A percentile compares a stretch with the other conserved stretches of the same genome.
Conservation (phyloP, 148 eudicot species). For the Amaranthus cruentus region DNA sequence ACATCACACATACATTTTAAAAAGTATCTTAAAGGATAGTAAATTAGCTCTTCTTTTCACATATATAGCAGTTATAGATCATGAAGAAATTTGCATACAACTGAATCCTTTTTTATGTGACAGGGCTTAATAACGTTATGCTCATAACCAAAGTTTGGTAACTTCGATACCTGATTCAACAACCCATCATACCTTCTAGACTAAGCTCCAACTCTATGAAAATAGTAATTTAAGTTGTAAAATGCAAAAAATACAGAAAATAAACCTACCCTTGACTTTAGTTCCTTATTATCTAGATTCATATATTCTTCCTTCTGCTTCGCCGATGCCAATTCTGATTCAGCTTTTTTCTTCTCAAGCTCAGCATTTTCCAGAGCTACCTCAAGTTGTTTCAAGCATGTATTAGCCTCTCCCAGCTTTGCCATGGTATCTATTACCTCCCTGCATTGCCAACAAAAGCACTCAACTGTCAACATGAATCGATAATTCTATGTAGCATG, state of each 20-base stretch:
- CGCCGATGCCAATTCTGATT: conserved; percentile 56
- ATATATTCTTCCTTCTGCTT: conserved; percentile 51
- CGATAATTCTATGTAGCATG: background rate
- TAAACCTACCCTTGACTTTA: conserved; percentile 56
- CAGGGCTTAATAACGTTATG: background rate
- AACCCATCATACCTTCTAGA: background rate
- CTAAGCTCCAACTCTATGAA: background rate
- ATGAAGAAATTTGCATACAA: background rate
- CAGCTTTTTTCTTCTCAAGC: conserved; percentile 63
- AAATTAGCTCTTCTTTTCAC: background rate
- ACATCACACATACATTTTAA: background rate
- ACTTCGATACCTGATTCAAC: background rate
- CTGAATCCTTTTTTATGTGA: background rate
- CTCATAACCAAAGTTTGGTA: background rate
- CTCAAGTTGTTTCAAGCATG: conserved; percentile 59
- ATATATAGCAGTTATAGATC: background rate
- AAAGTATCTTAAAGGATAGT: background rate
- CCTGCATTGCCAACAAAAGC: conserved; percentile 36
- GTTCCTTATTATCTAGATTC: conserved; percentile 58
- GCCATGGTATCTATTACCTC: conserved; percentile 78
- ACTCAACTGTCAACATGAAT: background rate
- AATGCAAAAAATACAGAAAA: background rate
- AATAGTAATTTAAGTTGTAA: background rate
- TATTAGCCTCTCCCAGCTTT: conserved; percentile 67
- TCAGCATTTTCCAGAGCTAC: conserved; percentile 61